A percentile compares a stretch with the other conserved stretches of the same genome.
These are phyloP conservation scores for Rhodotorula diobovata DNA, from an alignment of 768 basidiomycete genomes.

Conservation along the genomic window DNA sequence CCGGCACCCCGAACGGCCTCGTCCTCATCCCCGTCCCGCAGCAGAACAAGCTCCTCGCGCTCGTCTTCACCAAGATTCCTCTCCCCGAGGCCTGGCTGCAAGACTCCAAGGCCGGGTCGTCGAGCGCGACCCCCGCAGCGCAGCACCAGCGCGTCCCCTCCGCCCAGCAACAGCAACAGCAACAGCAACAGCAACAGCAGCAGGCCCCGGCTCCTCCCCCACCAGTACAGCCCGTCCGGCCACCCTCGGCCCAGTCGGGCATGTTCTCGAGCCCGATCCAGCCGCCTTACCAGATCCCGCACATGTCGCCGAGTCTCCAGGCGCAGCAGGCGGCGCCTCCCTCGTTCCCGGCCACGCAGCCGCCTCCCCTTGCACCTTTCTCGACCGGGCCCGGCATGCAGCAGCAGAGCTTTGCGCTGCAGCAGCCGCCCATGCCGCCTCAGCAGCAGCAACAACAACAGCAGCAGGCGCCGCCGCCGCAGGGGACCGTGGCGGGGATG, in stretches of 20 bases:
- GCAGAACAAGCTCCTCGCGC: constrained; percentile 18
- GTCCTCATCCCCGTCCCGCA: constrained; percentile 29
- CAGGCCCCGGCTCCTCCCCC: neutral
- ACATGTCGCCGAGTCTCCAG: neutral
- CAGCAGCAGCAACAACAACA: constrained; percentile 10
- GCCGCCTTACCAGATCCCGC: neutral
- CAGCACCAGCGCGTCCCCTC: neutral
- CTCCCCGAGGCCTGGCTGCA: constrained; percentile 28
- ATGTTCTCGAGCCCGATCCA: constrained; percentile 10
- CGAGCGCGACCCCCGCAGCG: neutral
- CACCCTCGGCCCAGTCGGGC: constrained; percentile 8
- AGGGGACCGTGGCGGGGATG: constrained; percentile 17
- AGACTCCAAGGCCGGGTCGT: neutral
- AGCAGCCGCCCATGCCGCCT: neutral
- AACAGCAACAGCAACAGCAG: neutral
- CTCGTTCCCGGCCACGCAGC: neutral
- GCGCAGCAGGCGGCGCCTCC: neutral
- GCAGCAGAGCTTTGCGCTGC: neutral
- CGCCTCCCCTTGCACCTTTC: neutral
- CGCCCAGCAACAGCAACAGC: constrained; percentile 5
- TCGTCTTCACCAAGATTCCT: constrained; percentile 35
- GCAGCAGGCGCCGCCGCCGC: neutral
- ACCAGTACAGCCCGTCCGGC: neutral
- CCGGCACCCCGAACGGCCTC: constrained; percentile 20
- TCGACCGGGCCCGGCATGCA: neutral